Percentiles rank a stretch among this genome's conserved stretches.
These are phyloP conservation scores for Phialophora expanda DNA, from an alignment of 2,329 filamentous ascomycete species.

Conservation along the genomic window DNA sequence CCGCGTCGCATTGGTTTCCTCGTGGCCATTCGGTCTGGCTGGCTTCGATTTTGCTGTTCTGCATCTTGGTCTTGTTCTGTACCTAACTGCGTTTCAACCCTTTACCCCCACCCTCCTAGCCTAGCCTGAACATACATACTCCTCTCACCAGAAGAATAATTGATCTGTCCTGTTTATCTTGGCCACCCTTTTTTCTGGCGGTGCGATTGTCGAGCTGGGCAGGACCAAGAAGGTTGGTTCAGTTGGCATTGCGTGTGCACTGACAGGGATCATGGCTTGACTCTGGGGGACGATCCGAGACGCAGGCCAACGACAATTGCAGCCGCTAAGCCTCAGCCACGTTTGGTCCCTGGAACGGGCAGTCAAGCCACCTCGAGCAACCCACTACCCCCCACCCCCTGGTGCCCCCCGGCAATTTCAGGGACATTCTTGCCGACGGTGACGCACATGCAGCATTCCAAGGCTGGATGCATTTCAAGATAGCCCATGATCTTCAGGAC, in stretches of 20 bases:
- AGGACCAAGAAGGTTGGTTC: neutral
- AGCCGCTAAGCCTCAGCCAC: neutral
- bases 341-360: neutral
- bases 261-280: conserved; percentile 25
- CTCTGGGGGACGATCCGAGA: conserved; percentile 9
- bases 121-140: conserved; percentile 39
- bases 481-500: neutral
- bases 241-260: conserved; percentile 9
- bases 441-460: neutral
- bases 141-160: conserved; percentile 27
- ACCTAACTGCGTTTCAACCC: conserved; percentile 22
- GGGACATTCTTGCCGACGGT: neutral
- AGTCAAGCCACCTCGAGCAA: neutral
- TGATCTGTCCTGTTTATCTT: neutral
- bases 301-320: conserved; percentile 4
- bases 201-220: neutral
- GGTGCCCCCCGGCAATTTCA: neutral
- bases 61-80: conserved; percentile 22
- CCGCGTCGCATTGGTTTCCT: conserved; percentile 22
- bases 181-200: neutral
- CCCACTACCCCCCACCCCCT: too few relatives aligned
- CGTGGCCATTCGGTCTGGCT: conserved; percentile 26
- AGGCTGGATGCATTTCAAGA: neutral
- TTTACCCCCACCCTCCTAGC: conserved; percentile 10
- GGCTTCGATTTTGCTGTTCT: conserved; percentile 19